A percentile compares a stretch with the other conserved stretches of the same genome.
Conservation (phyloP, 345 rosid genomes). For the Barbarea vulgaris region DNA sequence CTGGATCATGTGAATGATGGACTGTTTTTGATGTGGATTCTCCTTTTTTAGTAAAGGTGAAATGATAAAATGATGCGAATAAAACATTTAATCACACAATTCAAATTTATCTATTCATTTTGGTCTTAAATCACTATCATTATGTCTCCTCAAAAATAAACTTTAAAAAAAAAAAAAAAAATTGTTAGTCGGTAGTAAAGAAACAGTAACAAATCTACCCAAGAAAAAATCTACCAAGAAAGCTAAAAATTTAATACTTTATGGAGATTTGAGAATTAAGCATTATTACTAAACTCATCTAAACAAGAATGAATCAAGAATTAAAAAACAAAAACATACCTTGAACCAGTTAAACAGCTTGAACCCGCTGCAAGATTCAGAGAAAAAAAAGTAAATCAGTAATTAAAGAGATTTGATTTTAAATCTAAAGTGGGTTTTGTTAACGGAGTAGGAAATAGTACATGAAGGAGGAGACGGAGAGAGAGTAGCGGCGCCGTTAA, state of each 20-base stretch:
- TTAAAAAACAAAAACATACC: conserved; percentile 37
- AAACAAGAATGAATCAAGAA: conserved; percentile 21
- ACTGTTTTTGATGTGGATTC: background rate
- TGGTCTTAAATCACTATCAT: conserved; percentile 35
- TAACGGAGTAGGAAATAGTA: background rate
- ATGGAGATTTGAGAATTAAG: background rate
- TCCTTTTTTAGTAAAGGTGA: conserved; percentile 16
- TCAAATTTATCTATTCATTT: conserved; percentile 10
- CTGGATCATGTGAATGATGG: conserved; percentile 34
- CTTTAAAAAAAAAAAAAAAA: too few relatives aligned
- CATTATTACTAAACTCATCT: background rate
- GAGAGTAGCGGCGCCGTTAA: conserved; percentile 32
- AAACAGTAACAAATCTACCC: conserved; percentile 23
- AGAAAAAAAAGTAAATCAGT: background rate
- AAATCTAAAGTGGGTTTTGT: background rate
- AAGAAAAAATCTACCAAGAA: background rate
- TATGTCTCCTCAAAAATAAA: conserved; percentile 12
- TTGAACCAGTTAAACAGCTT: conserved; percentile 41
- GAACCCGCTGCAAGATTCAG: conserved; percentile 36
- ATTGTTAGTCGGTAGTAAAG: conserved; percentile 26
- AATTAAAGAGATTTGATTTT: background rate
- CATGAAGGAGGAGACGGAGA: conserved; percentile 32
- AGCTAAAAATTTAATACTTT: background rate
- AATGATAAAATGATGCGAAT: conserved; percentile 9
- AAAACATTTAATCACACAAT: conserved; percentile 25